phyloP scores from a whole-genome alignment of 140 eudicot genomes.

The Flaveria floridana region DNA sequence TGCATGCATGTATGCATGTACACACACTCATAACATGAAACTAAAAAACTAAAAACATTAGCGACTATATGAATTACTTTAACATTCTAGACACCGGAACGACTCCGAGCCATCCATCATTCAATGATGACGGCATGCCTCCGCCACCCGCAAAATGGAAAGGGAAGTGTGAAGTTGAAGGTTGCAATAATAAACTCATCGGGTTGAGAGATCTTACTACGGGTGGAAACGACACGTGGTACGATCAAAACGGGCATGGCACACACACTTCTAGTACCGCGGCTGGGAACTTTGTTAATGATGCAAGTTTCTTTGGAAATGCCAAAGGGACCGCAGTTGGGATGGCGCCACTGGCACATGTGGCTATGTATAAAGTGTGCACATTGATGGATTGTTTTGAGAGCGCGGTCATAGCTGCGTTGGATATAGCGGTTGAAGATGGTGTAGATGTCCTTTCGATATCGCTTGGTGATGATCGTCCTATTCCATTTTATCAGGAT shows the following conservation, averaged over 20 bases:
- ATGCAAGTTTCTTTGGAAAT: slow-evolving; percentile 40
- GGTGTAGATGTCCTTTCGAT: slow-evolving; percentile 64
- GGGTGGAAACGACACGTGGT: slow-evolving; percentile 16
- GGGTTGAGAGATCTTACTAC: slow-evolving; percentile 44
- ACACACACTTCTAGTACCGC: slow-evolving; percentile 54
- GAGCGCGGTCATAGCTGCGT: slow-evolving; percentile 48
- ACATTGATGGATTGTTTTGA: slow-evolving; percentile 34
- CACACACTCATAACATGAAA: too few species aligned
- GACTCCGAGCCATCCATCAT: slow-evolving; percentile 49
- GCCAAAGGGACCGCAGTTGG: slow-evolving; percentile 50
- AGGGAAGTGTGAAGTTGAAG: slow-evolving; percentile 39
- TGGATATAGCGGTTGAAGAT: slow-evolving; percentile 63
- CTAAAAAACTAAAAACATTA: too few species aligned
- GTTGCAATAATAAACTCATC: slow-evolving; percentile 61
- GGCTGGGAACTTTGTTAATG: slow-evolving; percentile 44
- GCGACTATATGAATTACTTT: too few species aligned
- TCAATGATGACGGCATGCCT: slow-evolving; percentile 25
- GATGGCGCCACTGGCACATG: slow-evolving; percentile 59
- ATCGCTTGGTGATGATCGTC: slow-evolving; percentile 37
- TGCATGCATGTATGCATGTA: too few species aligned
- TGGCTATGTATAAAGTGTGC: slow-evolving; percentile 63
- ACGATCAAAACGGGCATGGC: slow-evolving; percentile 55
- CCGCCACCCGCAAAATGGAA: slow-evolving; percentile 50
- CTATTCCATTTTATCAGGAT: slow-evolving; percentile 42
- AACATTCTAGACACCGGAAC: slow-evolving; percentile 39